Percentiles rank a stretch among this genome's conserved stretches.
phyloP scores from a whole-genome alignment of 1,284 basidiomycete genomes.

The Moesziomyces globuligerus region DNA sequence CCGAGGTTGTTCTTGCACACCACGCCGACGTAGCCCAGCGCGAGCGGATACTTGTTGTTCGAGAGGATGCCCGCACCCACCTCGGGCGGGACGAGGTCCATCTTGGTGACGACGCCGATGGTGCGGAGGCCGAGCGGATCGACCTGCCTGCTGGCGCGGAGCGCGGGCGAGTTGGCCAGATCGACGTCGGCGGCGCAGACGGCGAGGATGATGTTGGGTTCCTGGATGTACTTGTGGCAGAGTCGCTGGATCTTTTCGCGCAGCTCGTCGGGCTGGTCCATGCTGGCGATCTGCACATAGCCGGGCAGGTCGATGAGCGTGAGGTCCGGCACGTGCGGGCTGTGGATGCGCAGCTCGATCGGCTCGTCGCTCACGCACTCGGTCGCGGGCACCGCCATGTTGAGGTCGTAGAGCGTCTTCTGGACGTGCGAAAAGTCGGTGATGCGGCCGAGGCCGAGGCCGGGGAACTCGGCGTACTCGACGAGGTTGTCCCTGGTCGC shows the following conservation, averaged over 20 bases:
- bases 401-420: slow-evolving; percentile 90
- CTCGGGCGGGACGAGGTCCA: slow-evolving; percentile 91
- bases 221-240: slow-evolving; percentile 95
- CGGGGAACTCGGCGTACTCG: slow-evolving; percentile 95
- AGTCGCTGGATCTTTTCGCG: slow-evolving; percentile 89
- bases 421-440: slow-evolving; percentile 90
- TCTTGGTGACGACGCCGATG: slow-evolving; percentile 98
- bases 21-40: slow-evolving; percentile 97
- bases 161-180: slow-evolving; percentile 94
- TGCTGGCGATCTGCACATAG: slow-evolving; percentile 91
- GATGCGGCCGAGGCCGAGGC: slow-evolving; percentile 85
- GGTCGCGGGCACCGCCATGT: slow-evolving; percentile 86
- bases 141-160: slow-evolving; percentile 89
- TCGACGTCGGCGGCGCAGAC: slow-evolving; percentile 99
- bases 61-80: slow-evolving; percentile 82
- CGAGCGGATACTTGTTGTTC: slow-evolving; percentile 95
- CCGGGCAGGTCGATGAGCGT: slow-evolving; percentile 97
- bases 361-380: slow-evolving; percentile 93
- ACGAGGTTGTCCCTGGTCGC: slow-evolving; percentile 70
- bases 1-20: slow-evolving; percentile 72
- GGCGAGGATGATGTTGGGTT: slow-evolving; percentile 97
- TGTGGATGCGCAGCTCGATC: slow-evolving; percentile 95
- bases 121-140: slow-evolving; percentile 94
- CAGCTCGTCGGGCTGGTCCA: slow-evolving; percentile 94
- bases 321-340: slow-evolving; percentile 92